These are phyloP conservation scores for Botrytis medusae DNA, from an alignment of 2,329 filamentous ascomycete genomes.

Conservation along the genomic window DNA sequence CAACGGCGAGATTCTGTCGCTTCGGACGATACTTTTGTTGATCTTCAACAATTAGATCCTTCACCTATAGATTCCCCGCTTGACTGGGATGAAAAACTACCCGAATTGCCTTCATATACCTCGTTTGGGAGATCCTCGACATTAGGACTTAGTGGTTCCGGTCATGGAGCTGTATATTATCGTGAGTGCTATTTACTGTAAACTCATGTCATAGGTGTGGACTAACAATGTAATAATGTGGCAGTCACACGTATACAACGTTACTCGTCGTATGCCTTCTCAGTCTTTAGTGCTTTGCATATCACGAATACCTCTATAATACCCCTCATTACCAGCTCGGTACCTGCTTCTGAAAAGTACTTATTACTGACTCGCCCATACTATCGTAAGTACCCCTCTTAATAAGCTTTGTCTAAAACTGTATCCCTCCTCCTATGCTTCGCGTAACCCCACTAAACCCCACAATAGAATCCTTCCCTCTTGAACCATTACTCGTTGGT, in stretches of 20 bases:
- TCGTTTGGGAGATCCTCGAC: slow-evolving; percentile 40
- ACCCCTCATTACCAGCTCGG: slow-evolving; percentile 70
- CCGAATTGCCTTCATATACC: slow-evolving; percentile 45
- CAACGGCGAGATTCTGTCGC: slow-evolving; percentile 42
- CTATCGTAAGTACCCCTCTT: slow-evolving; percentile 67
- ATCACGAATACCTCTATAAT: slow-evolving; percentile 79
- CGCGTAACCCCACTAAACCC: slow-evolving; percentile 14
- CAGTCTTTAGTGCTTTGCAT: slow-evolving; percentile 73
- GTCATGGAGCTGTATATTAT: slow-evolving; percentile 74
- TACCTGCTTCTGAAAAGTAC: slow-evolving; percentile 76
- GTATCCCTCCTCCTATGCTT: slow-evolving; percentile 67
- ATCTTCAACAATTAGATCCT: slow-evolving; percentile 77
- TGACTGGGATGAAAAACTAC: slow-evolving; percentile 48
- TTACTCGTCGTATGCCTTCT: slow-evolving; percentile 85
- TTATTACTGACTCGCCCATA: slow-evolving; percentile 88
- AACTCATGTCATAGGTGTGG: background rate
- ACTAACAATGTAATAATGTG: background rate
- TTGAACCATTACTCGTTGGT: slow-evolving; percentile 69
- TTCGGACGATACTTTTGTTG: slow-evolving; percentile 58
- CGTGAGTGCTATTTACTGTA: slow-evolving; percentile 50
- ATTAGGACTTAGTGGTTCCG: slow-evolving; percentile 58
- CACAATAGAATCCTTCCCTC: slow-evolving; percentile 60
- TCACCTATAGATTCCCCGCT: slow-evolving; percentile 65
- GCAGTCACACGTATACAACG: slow-evolving; percentile 75
- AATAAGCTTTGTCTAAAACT: slow-evolving; percentile 64